These are phyloP conservation scores for Colletotrichum higginsianum DNA, from an alignment of 2,329 filamentous ascomycete genomes.

Conservation along the genomic window DNA sequence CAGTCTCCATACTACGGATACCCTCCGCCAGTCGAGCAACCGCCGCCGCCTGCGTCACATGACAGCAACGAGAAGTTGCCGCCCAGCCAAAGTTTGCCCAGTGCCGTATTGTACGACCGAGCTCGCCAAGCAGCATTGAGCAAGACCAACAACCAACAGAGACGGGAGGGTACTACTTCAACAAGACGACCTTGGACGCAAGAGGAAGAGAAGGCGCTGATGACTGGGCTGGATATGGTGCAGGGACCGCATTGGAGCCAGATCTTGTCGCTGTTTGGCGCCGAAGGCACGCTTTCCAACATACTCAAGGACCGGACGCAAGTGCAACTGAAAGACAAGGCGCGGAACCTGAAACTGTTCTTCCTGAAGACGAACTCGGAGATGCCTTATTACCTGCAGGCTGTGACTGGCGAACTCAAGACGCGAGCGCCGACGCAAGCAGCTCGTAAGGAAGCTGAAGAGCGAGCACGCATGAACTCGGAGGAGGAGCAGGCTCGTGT, in stretches of 20 bases:
- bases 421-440: constrained; percentile 84
- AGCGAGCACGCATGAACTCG: constrained; percentile 70
- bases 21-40: constrained; percentile 35
- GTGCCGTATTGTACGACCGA: constrained; percentile 70
- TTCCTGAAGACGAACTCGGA: constrained; percentile 93
- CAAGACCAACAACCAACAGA: constrained; percentile 68
- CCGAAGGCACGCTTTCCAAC: constrained; percentile 83
- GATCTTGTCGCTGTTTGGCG: constrained; percentile 87
- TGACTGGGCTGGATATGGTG: constrained; percentile 89
- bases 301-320: constrained; percentile 91
- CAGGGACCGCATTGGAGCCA: constrained; percentile 95
- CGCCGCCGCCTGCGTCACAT: constrained; percentile 48
- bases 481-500: constrained; percentile 73
- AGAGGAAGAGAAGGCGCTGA: constrained; percentile 90
- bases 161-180: constrained; percentile 71
- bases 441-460: constrained; percentile 78
- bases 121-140: constrained; percentile 72
- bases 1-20: constrained; percentile 45
- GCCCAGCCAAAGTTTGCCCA: constrained; percentile 70
- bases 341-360: constrained; percentile 89
- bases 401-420: constrained; percentile 91
- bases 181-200: constrained; percentile 87
- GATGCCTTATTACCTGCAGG: constrained; percentile 88
- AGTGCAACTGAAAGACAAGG: constrained; percentile 94
- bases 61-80: constrained; percentile 60